phyloP scores from a whole-genome alignment of 306 rosid genomes.

The Quercus aquifolioides region DNA sequence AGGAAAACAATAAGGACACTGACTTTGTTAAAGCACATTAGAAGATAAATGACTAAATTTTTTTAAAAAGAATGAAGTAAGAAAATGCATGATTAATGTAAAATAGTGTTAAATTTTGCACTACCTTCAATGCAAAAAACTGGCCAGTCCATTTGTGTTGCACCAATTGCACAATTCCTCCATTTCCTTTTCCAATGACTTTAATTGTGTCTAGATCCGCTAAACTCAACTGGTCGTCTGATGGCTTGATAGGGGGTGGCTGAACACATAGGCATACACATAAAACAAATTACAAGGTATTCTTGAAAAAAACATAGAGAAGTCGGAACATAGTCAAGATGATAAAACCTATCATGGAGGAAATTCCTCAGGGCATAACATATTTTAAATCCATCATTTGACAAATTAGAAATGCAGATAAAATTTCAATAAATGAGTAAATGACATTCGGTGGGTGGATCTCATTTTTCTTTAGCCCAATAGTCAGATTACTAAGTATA shows the following conservation, averaged over 20 bases:
- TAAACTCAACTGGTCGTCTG: slow-evolving; percentile 74
- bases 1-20: not conserved
- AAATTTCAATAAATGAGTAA: not conserved
- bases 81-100: not conserved
- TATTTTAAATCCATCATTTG: not conserved
- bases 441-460: not conserved
- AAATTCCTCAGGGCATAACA: not conserved
- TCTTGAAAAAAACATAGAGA: too few species aligned
- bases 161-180: slow-evolving; percentile 93
- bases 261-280: slow-evolving; percentile 35
- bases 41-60: not conserved
- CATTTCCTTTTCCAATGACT: slow-evolving; percentile 93
- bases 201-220: slow-evolving; percentile 73
- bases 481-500: not conserved
- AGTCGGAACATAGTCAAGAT: too few species aligned
- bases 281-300: slow-evolving; percentile 16
- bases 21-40: not conserved
- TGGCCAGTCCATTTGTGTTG: slow-evolving; percentile 98
- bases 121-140: slow-evolving; percentile 97
- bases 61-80: slow-evolving; percentile 2
- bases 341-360: not conserved
- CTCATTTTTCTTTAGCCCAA: not conserved
- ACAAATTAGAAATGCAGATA: not conserved
- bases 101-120: slow-evolving; percentile 11
- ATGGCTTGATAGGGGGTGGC: slow-evolving; percentile 89